Percentiles rank a stretch among this genome's conserved stretches.
Evolutionary conservation across 164 flowering plant genomes (phyloP).

Genomic region (Macadamia tetraphylla): DNA sequence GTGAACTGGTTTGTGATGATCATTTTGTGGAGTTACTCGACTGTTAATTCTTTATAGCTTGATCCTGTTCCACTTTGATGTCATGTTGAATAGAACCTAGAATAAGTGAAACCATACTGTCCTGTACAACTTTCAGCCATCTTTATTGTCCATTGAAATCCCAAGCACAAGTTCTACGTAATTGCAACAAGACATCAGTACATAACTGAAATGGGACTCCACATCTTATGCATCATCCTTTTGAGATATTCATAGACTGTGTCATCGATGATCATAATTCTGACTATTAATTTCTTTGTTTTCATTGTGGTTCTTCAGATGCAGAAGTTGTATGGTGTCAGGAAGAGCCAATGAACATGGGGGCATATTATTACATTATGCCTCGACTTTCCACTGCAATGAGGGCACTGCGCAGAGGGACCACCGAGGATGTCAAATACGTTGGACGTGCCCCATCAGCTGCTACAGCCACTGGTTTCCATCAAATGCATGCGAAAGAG

Average conservation of each 20-base stretch:
- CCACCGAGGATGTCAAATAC: conserved; percentile 64
- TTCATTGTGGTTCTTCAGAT: conserved; percentile 37
- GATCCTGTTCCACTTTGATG: neutral
- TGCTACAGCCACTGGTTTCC: conserved; percentile 86
- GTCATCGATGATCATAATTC: neutral
- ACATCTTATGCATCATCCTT: no score
- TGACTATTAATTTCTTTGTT: neutral
- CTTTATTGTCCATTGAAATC: no score
- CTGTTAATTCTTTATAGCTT: no score
- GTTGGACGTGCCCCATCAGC: conserved; percentile 84
- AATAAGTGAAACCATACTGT: no score
- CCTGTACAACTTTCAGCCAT: no score
- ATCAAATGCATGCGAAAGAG: conserved; percentile 54
- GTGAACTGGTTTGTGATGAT: no score
- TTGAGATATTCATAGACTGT: no score
- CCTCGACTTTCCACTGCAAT: conserved; percentile 63
- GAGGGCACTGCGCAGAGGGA: conserved; percentile 55
- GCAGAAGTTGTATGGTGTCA: conserved; percentile 91
- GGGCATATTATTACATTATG: conserved; percentile 50
- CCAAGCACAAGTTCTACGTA: no score
- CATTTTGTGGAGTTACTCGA: no score
- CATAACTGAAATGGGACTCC: no score
- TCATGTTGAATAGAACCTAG: neutral
- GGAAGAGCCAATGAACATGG: conserved; percentile 90
- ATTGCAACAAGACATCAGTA: no score